phyloP scores from a whole-genome alignment of 2,329 filamentous ascomycete genomes.

The Cordyceps javanica region DNA sequence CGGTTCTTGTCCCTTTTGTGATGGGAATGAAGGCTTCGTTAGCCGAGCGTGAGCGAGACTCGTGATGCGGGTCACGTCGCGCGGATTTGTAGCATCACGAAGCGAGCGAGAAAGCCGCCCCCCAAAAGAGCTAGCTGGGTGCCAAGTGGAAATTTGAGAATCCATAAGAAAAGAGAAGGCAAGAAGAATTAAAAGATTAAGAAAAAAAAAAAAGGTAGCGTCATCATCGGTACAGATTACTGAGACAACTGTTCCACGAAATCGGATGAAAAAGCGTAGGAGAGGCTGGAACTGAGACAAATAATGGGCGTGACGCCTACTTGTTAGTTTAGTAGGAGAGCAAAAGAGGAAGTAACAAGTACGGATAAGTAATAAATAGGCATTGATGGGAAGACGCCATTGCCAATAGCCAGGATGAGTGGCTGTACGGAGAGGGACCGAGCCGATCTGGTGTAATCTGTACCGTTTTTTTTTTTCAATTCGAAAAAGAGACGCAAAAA shows the following conservation, averaged over 20 bases:
- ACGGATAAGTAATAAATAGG: too few species aligned
- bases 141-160: too few species aligned
- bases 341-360: too few species aligned
- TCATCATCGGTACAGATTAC: too few species aligned
- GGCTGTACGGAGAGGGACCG: not conserved
- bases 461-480: not conserved
- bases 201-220: not conserved
- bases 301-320: not conserved
- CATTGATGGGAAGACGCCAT: not conserved
- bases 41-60: too few species aligned
- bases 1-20: not conserved
- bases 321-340: too few species aligned
- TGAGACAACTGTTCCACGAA: not conserved
- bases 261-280: not conserved
- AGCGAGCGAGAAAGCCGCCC: too few species aligned
- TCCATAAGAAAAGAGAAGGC: too few species aligned
- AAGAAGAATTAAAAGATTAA: not conserved
- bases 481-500: not conserved
- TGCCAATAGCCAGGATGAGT: not conserved
- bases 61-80: too few species aligned
- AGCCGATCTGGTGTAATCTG: not conserved
- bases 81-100: too few species aligned
- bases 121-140: too few species aligned
- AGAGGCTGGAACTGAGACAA: conserved; percentile 7
- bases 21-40: not conserved